Evolutionary conservation across 225 moss, liverwort and hornwort species (phyloP), one percentile per base, ranked within the genome.

Genomic region (Marchantia polymorpha): DNA sequence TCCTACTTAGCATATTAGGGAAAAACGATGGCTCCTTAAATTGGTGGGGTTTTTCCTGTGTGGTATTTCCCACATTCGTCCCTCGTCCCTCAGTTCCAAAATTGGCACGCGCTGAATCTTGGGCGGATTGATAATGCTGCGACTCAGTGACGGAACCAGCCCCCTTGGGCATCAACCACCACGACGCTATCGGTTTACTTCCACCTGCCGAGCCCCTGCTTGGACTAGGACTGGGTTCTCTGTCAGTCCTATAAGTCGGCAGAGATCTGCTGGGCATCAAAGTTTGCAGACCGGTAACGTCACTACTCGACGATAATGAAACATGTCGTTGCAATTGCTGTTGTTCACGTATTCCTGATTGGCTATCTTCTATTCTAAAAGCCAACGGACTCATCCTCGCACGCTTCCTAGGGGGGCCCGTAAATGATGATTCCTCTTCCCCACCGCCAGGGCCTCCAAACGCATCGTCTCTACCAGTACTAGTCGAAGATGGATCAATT

Each of bases 351-450:
- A 66, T 82, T 78, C 79, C 87, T 75, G 77, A 64, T 52, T 75
- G 81, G 61, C 73, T 82, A 50, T 87, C 87, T 58, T 87, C 87
- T 82, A 87, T 81, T 53, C 77, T 82, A 56, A 83, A 82, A 25
- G 87, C 79, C 69, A 85, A 19, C 6, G 87, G 66, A 70, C 71
- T 80, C 80, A 84, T 69, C 25, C 83, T 77, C 50, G 85, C 82
- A 56, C 89, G 85, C 72, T 89, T 89, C 72, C 80, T 77, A 8
- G 89, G 87, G 52, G 85, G 89, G 50, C 87, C 87, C 72, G 75
- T 26, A 58, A 82, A 76, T 54, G 81, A 78, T 10, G 79, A 16
- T 52, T 81, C 83, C 76, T 81, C 80, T 68, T 82, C 87, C 77
- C 76, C 80, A 30, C 79, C 81, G 29, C 76, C 81, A 14, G 74